These are phyloP conservation scores for Betula pendula DNA, from an alignment of 306 rosid genomes.

Conservation along the genomic window DNA sequence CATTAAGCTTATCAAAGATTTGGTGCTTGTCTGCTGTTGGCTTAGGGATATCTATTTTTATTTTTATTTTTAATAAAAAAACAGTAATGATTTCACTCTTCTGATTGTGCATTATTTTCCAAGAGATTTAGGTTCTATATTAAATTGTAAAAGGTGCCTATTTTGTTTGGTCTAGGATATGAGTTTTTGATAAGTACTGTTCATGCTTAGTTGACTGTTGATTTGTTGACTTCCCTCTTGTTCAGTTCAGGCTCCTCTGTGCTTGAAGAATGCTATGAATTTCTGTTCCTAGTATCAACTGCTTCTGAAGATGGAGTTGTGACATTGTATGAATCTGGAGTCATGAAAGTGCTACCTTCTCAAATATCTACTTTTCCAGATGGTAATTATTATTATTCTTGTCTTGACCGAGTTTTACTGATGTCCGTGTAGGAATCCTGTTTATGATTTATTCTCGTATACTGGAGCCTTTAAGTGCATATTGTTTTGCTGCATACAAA, in stretches of 20 bases:
- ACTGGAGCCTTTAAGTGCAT: not conserved
- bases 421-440: not conserved
- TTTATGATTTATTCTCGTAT: not conserved
- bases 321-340: slow-evolving; percentile 57
- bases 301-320: slow-evolving; percentile 62
- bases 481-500: not conserved
- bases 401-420: not conserved
- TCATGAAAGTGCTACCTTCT: slow-evolving; percentile 62
- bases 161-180: not conserved
- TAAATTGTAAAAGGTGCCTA: not conserved
- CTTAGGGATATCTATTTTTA: not conserved
- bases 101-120: not conserved
- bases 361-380: slow-evolving; percentile 58
- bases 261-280: slow-evolving; percentile 77
- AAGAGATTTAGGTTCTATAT: not conserved
- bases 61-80: too few species aligned
- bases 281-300: slow-evolving; percentile 70
- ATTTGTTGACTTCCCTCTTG: slow-evolving; percentile 17
- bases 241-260: slow-evolving; percentile 62
- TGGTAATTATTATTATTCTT: slow-evolving; percentile 50
- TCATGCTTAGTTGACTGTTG: slow-evolving; percentile 5
- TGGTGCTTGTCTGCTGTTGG: not conserved
- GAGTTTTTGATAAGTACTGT: not conserved
- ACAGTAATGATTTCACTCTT: not conserved
- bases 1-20: not conserved